A percentile compares a stretch with the other conserved stretches of the same genome.
phyloP scores from a whole-genome alignment of 805 yeast species.

The Torulaspora microellipsoides region DNA sequence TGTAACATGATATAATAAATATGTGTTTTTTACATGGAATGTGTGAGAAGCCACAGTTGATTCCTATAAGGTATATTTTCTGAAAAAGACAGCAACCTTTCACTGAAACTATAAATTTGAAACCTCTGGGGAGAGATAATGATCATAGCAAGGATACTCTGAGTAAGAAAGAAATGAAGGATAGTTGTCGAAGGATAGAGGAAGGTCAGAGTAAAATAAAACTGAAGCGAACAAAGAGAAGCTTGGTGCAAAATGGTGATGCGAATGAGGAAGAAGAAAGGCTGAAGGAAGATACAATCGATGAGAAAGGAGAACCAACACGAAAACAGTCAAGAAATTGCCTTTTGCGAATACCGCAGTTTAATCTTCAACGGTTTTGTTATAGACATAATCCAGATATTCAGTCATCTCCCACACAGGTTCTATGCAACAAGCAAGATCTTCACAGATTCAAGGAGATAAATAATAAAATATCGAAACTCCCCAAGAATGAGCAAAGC shows the following conservation, averaged over 20 bases:
- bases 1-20: too few species aligned
- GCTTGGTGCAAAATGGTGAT: background rate
- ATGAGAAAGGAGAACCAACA: background rate
- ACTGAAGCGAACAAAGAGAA: too few species aligned
- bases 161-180: too few species aligned
- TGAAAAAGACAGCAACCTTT: too few species aligned
- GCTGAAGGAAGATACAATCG: background rate
- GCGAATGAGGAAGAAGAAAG: background rate
- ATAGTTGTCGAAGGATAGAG: too few species aligned
- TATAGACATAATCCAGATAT: constrained; percentile 92
- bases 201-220: too few species aligned
- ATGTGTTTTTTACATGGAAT: too few species aligned
- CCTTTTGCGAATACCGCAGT: constrained; percentile 29
- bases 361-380: constrained; percentile 66
- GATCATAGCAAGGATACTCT: too few species aligned
- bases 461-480: constrained; percentile 33
- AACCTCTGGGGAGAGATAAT: too few species aligned
- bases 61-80: too few species aligned
- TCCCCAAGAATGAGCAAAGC: constrained; percentile 68
- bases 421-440: constrained; percentile 29
- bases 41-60: too few species aligned
- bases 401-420: constrained; percentile 41
- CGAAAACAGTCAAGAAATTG: constrained; percentile 1
- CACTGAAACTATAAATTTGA: too few species aligned
- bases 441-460: constrained; percentile 25